phyloP scores from a whole-genome alignment of 2,329 filamentous ascomycete genomes.

The Penicillium occitanis region DNA sequence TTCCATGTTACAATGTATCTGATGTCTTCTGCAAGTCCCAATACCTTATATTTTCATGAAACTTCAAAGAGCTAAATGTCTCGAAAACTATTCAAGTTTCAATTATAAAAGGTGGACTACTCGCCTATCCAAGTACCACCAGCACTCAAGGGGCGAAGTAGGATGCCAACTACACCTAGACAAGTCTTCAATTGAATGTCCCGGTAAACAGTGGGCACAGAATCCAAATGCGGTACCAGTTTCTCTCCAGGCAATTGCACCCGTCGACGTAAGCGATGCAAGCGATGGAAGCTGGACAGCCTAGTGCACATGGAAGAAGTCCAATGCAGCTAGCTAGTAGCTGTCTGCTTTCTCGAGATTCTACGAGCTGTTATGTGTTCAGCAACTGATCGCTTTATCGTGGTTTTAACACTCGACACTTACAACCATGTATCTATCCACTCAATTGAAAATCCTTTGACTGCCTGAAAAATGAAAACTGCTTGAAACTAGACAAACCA shows the following conservation, averaged over 20 bases:
- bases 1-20: conserved; percentile 3
- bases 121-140: conserved; percentile 10
- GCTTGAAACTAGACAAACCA: neutral
- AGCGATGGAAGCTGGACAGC: neutral
- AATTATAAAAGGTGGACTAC: neutral
- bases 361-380: neutral
- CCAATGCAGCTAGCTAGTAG: neutral
- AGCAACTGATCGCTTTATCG: neutral
- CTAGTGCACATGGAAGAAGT: neutral
- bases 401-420: neutral
- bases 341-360: neutral
- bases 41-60: neutral
- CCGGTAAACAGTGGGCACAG: neutral
- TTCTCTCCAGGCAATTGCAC: neutral
- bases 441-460: neutral
- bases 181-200: neutral
- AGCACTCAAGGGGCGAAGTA: neutral
- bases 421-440: neutral
- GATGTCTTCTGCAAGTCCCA: conserved; percentile 11
- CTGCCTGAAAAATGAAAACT: neutral
- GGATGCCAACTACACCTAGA: conserved; percentile 7
- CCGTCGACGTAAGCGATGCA: neutral
- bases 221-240: neutral
- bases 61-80: neutral
- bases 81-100: neutral